Base-by-base conservation (phyloP, 208 protist species). In the Trypanosomatidae sp. region DNA sequence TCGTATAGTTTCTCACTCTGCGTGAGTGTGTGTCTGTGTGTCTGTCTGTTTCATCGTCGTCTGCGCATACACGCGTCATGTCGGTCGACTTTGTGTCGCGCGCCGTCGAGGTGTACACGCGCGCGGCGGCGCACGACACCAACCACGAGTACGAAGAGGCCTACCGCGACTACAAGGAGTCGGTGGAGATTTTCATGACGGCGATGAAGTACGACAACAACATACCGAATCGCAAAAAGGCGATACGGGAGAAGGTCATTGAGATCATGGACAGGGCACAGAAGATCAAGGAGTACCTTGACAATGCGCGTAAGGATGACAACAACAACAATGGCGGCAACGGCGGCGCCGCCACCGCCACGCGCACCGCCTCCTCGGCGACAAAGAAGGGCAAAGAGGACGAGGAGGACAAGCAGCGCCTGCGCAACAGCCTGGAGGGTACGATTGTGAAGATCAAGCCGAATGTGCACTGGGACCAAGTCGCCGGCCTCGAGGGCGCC, bases 191-290 rank as follows among this genome's bases (percentile, higher is more conserved):
- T 24, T 97, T 98, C 48, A 62, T 96, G 41, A 95, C 77, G 3
- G 92, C 88, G 28, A 80, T 97, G 23, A 98, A 97, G 76, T 96
- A 96, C 77, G 81, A 86, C 51, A 88, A 80, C 24, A 94, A 97
- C 66, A 97, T 92, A 44, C 71, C 69, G 38, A 90, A 91, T 45
- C 96, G 96, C 59, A 96, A 88, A 38, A 77, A 96, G 42, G 61
- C 86, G 33, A 61, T 95, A 35, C 85, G 92, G 48, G 73, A 71
- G 37, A 96, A 97, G 59, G 73, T 91, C 21, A 59, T 50, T 6
- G 84, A 98, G 47, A 95, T 98, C 48, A 73, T 98, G 26, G 84
- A 88, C 19, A 77, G 96, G 19, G 92, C 95, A 7, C 95, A 98
- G 56, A 85, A 90, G 61, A 84, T 99, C 43, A 98, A 98, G 58